Conservation (phyloP, 805 yeast species). For the Barnettozyma vustinii region DNA sequence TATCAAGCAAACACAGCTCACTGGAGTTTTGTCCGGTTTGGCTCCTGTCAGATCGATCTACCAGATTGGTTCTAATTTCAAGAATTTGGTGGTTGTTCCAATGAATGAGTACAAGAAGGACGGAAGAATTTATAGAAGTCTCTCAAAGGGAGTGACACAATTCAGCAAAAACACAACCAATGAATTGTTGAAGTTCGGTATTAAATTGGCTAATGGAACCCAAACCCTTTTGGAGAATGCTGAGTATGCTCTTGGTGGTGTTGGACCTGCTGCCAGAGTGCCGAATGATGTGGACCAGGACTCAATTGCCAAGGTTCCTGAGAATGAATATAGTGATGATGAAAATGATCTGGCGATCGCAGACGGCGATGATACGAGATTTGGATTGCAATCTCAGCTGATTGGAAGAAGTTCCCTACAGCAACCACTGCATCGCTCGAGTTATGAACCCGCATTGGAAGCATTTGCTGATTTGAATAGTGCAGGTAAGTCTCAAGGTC, state of each 20-base stretch:
- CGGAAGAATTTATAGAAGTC: constrained; percentile 59
- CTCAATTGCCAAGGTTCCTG: constrained; percentile 29
- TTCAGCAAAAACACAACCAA: constrained; percentile 77
- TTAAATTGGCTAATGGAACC: constrained; percentile 81
- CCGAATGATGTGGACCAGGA: constrained; percentile 18
- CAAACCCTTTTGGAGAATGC: constrained; percentile 75
- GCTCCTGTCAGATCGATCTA: constrained; percentile 77
- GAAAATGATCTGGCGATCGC: constrained; percentile 26
- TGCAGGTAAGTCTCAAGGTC: not conserved
- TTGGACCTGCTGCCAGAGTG: constrained; percentile 49
- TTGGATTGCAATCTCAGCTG: constrained; percentile 16
- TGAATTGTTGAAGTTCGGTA: constrained; percentile 77
- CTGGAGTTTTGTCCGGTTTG: constrained; percentile 77
- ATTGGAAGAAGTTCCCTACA: constrained; percentile 22
- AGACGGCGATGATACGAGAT: constrained; percentile 16
- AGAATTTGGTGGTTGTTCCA: constrained; percentile 69
- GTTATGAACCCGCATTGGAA: constrained; percentile 24
- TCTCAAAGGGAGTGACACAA: constrained; percentile 68
- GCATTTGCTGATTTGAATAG: constrained; percentile 21
- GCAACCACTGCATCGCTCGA: constrained; percentile 19
- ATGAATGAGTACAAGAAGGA: constrained; percentile 68
- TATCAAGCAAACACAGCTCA: constrained; percentile 72
- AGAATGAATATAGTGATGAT: constrained; percentile 30
- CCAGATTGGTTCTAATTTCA: constrained; percentile 72
- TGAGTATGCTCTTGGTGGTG: constrained; percentile 74